Conservation (phyloP, 2,329 filamentous ascomycete species). For the Uncinocarpus reesii region DNA sequence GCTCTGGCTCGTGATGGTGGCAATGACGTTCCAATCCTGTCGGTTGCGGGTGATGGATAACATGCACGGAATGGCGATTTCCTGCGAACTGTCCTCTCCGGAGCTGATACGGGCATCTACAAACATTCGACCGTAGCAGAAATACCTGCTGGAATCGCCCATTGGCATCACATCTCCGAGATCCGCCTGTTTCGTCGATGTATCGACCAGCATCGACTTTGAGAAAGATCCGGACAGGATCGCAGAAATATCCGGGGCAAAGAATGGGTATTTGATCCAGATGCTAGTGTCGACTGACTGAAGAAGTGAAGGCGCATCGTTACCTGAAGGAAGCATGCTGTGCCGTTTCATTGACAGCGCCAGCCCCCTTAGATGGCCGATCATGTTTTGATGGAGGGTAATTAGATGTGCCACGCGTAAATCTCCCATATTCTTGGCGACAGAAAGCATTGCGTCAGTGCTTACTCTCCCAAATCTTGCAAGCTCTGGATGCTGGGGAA, state of each 20-base stretch:
- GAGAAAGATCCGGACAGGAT: slow-evolving; percentile 53
- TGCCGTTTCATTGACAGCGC: slow-evolving; percentile 77
- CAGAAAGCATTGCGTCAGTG: slow-evolving; percentile 32
- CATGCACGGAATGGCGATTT: slow-evolving; percentile 60
- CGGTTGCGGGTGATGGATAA: slow-evolving; percentile 64
- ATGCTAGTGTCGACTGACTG: slow-evolving; percentile 71
- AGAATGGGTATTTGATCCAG: slow-evolving; percentile 66
- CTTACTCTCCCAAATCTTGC: slow-evolving; percentile 32
- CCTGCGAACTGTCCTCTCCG: slow-evolving; percentile 56
- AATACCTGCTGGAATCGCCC: slow-evolving; percentile 61
- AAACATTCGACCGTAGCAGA: slow-evolving; percentile 69
- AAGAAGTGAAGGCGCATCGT: slow-evolving; percentile 55
- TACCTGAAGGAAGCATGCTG: slow-evolving; percentile 57
- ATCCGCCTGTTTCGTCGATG: slow-evolving; percentile 32
- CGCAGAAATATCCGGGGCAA: slow-evolving; percentile 60
- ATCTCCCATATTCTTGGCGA: slow-evolving; percentile 38
- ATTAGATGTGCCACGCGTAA: slow-evolving; percentile 38
- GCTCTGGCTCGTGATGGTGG: slow-evolving; percentile 69
- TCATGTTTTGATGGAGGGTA: slow-evolving; percentile 45
- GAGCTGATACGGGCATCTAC: slow-evolving; percentile 67
- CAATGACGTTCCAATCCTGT: slow-evolving; percentile 58
- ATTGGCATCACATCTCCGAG: slow-evolving; percentile 63
- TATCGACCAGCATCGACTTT: slow-evolving; percentile 38
- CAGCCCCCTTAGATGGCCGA: slow-evolving; percentile 60
- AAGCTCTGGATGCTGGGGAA: slow-evolving; percentile 33